These are phyloP conservation scores for Funneliformis mosseae DNA, from an alignment of 192 early-diverging fungal species.

Conservation along the genomic window DNA sequence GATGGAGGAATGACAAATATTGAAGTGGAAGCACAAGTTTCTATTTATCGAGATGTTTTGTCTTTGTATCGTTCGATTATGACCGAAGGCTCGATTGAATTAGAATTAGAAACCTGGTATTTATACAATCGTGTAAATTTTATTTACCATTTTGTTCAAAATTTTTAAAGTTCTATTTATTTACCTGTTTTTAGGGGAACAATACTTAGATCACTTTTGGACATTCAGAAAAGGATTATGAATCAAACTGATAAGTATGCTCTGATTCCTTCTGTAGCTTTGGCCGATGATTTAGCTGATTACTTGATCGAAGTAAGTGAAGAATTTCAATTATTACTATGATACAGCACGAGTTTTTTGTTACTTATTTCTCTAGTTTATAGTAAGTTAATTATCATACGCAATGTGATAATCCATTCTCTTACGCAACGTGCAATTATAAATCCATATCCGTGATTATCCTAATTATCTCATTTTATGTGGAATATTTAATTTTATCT, in stretches of 20 bases:
- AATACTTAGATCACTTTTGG: constrained; percentile 58
- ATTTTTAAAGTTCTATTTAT: not conserved
- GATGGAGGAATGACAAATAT: constrained; percentile 47
- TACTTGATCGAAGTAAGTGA: constrained; percentile 62
- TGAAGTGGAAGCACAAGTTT: constrained; percentile 51
- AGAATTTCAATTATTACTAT: not conserved
- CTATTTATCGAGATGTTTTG: constrained; percentile 70
- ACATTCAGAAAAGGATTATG: constrained; percentile 65
- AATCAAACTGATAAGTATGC: constrained; percentile 44
- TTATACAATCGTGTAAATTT: not conserved
- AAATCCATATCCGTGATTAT: no score
- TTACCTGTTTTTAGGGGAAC: constrained; percentile 47
- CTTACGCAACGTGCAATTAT: no score
- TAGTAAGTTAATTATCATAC: no score
- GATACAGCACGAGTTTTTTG: no score
- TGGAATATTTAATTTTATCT: not conserved
- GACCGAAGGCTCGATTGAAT: constrained; percentile 50
- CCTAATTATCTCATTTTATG: no score
- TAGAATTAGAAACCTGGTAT: constrained; percentile 59
- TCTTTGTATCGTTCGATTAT: constrained; percentile 66
- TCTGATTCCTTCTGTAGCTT: constrained; percentile 40
- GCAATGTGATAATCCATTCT: no score
- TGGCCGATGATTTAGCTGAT: constrained; percentile 65
- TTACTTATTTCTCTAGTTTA: no score
- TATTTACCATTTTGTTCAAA: not conserved